Percentiles rank a stretch among this genome's conserved stretches.
These are phyloP conservation scores for Trypanosoma mega DNA, from an alignment of 208 protist genomes.

Conservation along the genomic window DNA sequence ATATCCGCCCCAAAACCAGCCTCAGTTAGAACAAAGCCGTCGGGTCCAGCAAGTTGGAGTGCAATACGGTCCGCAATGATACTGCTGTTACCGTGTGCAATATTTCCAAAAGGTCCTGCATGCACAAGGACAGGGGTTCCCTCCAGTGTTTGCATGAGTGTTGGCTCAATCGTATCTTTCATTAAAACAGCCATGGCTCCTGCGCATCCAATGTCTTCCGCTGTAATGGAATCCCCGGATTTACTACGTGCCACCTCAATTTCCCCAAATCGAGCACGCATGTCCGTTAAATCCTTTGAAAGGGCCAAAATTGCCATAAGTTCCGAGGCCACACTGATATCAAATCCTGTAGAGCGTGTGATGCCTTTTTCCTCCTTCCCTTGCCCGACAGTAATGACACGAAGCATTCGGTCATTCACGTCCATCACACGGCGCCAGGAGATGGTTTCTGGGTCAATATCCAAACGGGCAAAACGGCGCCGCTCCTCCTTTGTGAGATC, in stretches of 20 bases:
- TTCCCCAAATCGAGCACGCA: slow-evolving; percentile 87
- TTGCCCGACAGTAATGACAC: slow-evolving; percentile 95
- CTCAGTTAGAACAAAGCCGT: slow-evolving; percentile 97
- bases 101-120: slow-evolving; percentile 99
- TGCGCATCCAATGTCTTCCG: slow-evolving; percentile 90
- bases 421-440: slow-evolving; percentile 97
- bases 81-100: slow-evolving; percentile 98
- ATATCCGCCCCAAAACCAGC: slow-evolving; percentile 96
- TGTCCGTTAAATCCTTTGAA: slow-evolving; percentile 89
- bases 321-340: slow-evolving; percentile 97
- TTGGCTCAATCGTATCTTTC: slow-evolving; percentile 96
- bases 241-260: slow-evolving; percentile 86
- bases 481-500: slow-evolving; percentile 90
- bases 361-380: slow-evolving; percentile 89
- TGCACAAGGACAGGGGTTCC: slow-evolving; percentile 96
- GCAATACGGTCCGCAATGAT: slow-evolving; percentile 96
- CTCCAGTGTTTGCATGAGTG: slow-evolving; percentile 98
- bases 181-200: slow-evolving; percentile 96
- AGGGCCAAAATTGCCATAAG: slow-evolving; percentile 98
- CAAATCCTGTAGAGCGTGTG: slow-evolving; percentile 91
- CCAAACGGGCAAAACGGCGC: slow-evolving; percentile 91
- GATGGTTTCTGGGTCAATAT: slow-evolving; percentile 96
- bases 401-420: slow-evolving; percentile 96
- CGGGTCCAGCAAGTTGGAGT: slow-evolving; percentile 93
- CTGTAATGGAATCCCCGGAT: slow-evolving; percentile 80